Conservation (phyloP, 2,329 filamentous ascomycete species). For the Sordariomycetes sp. region DNA sequence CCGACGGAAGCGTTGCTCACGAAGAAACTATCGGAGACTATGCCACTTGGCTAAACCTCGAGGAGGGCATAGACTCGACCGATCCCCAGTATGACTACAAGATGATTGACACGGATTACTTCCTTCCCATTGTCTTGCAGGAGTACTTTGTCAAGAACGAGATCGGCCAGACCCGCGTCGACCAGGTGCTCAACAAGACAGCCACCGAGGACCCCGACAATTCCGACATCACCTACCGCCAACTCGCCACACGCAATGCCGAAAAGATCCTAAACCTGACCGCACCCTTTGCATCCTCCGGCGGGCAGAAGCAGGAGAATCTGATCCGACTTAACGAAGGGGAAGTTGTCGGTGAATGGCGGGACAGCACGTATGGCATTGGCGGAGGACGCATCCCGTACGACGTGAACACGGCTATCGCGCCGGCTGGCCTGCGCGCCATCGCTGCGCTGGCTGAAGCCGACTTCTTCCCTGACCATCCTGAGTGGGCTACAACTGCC, state of each 20-base stretch:
- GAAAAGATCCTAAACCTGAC: slow-evolving; percentile 50
- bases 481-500: slow-evolving; percentile 35
- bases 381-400: slow-evolving; percentile 56
- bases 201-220: slow-evolving; percentile 42
- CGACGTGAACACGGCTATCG: slow-evolving; percentile 55
- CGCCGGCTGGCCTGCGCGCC: slow-evolving; percentile 49
- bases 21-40: slow-evolving; percentile 60
- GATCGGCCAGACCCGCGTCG: slow-evolving; percentile 20
- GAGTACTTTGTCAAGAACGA: slow-evolving; percentile 45
- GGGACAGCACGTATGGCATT: slow-evolving; percentile 50
- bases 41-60: slow-evolving; percentile 47
- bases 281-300: slow-evolving; percentile 35
- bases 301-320: slow-evolving; percentile 40
- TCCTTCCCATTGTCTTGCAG: slow-evolving; percentile 46
- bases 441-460: slow-evolving; percentile 41
- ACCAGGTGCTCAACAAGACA: slow-evolving; percentile 26
- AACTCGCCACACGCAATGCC: slow-evolving; percentile 41
- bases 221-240: slow-evolving; percentile 38
- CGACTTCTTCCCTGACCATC: slow-evolving; percentile 39
- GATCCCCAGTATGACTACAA: slow-evolving; percentile 47
- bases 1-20: slow-evolving; percentile 52
- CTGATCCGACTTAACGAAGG: slow-evolving; percentile 47
- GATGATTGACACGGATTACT: slow-evolving; percentile 57
- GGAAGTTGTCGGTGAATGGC: slow-evolving; percentile 51
- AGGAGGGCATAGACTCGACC: slow-evolving; percentile 41